A percentile compares a stretch with the other conserved stretches of the same genome.
Conservation (phyloP, 2,329 filamentous ascomycete species). For the Pseudocercospora fijiensis region DNA sequence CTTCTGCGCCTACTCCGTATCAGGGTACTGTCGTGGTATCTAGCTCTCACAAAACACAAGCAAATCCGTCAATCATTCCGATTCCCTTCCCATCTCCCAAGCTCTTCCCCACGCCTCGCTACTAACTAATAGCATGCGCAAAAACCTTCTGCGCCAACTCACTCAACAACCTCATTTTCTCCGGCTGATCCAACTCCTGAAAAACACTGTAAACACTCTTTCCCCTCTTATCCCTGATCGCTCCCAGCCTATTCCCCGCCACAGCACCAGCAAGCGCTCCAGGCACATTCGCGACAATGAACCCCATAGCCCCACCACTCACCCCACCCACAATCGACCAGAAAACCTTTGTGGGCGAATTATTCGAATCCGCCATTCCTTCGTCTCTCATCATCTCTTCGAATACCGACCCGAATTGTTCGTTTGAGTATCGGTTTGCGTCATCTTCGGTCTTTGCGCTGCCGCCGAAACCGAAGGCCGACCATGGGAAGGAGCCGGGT, state of each 20-base stretch:
- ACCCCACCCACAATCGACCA: slow-evolving; percentile 84
- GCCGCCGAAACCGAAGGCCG: slow-evolving; percentile 62
- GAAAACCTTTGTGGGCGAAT: slow-evolving; percentile 67
- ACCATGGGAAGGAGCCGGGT: slow-evolving; percentile 68
- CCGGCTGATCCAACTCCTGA: slow-evolving; percentile 78
- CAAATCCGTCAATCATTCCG: neutral
- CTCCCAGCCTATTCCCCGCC: slow-evolving; percentile 87
- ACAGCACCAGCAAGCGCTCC: slow-evolving; percentile 87
- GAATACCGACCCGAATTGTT: slow-evolving; percentile 75
- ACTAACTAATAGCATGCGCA: slow-evolving; percentile 63
- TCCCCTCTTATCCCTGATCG: slow-evolving; percentile 81
- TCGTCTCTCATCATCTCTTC: slow-evolving; percentile 57
- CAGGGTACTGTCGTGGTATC: slow-evolving; percentile 7
- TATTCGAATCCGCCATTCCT: slow-evolving; percentile 68
- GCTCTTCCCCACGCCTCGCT: neutral
- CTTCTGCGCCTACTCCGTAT: neutral
- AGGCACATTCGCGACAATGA: slow-evolving; percentile 90
- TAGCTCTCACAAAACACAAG: neutral
- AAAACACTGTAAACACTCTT: slow-evolving; percentile 96
- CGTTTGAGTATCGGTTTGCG: slow-evolving; percentile 57
- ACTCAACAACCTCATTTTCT: slow-evolving; percentile 76
- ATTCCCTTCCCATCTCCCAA: neutral
- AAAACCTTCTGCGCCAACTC: slow-evolving; percentile 86
- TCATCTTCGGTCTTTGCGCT: slow-evolving; percentile 48
- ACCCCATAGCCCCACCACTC: slow-evolving; percentile 86